Conservation (phyloP, 2,329 filamentous ascomycete genomes). For the Colletotrichum tamarilloi region DNA sequence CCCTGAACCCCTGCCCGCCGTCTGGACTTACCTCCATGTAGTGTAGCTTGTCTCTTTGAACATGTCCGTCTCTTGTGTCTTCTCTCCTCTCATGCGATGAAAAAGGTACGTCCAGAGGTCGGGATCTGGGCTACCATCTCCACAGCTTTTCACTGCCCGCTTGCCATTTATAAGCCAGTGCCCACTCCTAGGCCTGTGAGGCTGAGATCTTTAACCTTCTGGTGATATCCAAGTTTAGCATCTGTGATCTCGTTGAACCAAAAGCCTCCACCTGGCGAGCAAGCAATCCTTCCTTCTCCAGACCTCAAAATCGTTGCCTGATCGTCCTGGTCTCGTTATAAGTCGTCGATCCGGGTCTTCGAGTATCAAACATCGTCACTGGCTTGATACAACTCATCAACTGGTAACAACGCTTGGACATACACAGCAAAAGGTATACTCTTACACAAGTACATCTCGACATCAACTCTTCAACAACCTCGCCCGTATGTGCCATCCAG, state of each 20-base stretch:
- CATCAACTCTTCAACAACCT: constrained; percentile 16
- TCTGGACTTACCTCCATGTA: constrained; percentile 30
- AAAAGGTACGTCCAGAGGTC: constrained; percentile 30
- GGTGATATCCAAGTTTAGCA: constrained; percentile 39
- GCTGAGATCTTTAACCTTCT: constrained; percentile 38
- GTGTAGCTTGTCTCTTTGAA: constrained; percentile 35
- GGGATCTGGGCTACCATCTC: constrained; percentile 31
- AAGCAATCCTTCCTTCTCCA: constrained; percentile 35
- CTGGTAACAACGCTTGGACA: constrained; percentile 25
- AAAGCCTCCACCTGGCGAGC: constrained; percentile 34
- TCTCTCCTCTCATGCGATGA: constrained; percentile 21
- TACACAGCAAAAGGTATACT: constrained; percentile 2
- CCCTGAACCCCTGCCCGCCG: constrained; percentile 29
- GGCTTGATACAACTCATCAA: constrained; percentile 22
- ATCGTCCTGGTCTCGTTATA: constrained; percentile 30
- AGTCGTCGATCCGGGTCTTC: constrained; percentile 18
- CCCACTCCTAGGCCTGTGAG: constrained; percentile 36
- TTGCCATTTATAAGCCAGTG: constrained; percentile 37
- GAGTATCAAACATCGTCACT: constrained; percentile 26
- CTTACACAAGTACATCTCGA: constrained; percentile 11
- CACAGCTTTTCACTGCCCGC: constrained; percentile 36
- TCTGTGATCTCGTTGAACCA: constrained; percentile 34
- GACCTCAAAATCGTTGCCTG: constrained; percentile 27
- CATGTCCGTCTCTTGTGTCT: constrained; percentile 25
- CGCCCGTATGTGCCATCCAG: constrained; percentile 42